These are phyloP conservation scores for Citrus mangshanensis DNA, from an alignment of 345 rosid genomes.

Conservation along the genomic window DNA sequence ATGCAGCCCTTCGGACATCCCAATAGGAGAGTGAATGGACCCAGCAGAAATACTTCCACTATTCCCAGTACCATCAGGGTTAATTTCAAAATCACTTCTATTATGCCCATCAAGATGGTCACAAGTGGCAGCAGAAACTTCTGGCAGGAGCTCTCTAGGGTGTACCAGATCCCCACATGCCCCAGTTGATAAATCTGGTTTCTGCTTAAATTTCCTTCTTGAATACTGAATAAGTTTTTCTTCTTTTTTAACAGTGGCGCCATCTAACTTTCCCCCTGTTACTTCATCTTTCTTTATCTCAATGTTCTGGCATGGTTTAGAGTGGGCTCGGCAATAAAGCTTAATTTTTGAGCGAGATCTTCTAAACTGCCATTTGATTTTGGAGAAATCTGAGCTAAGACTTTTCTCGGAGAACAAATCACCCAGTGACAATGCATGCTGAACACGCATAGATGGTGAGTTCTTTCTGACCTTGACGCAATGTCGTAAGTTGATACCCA, in stretches of 20 bases:
- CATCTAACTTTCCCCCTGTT: constrained; percentile 26
- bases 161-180: constrained; percentile 18
- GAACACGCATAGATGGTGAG: constrained; percentile 60
- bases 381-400: constrained; percentile 38
- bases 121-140: constrained; percentile 22
- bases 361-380: constrained; percentile 67
- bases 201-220: constrained; percentile 63
- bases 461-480: constrained; percentile 81
- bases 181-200: constrained; percentile 36
- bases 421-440: constrained; percentile 70
- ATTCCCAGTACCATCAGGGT: constrained; percentile 8
- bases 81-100: constrained; percentile 10
- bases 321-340: constrained; percentile 26
- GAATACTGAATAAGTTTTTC: constrained; percentile 68
- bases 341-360: constrained; percentile 73
- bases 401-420: constrained; percentile 58
- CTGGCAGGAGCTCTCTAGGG: constrained; percentile 11
- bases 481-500: constrained; percentile 75
- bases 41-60: constrained; percentile 10
- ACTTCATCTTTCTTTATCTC: constrained; percentile 32
- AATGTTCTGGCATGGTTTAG: constrained; percentile 32
- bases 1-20: constrained; percentile 20
- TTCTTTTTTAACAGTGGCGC: constrained; percentile 32
- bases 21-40: constrained; percentile 12
- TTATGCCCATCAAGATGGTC: constrained; percentile 15